These are phyloP conservation scores for Nadsonia commutata DNA, from an alignment of 1,139 yeast species.

Conservation along the genomic window DNA sequence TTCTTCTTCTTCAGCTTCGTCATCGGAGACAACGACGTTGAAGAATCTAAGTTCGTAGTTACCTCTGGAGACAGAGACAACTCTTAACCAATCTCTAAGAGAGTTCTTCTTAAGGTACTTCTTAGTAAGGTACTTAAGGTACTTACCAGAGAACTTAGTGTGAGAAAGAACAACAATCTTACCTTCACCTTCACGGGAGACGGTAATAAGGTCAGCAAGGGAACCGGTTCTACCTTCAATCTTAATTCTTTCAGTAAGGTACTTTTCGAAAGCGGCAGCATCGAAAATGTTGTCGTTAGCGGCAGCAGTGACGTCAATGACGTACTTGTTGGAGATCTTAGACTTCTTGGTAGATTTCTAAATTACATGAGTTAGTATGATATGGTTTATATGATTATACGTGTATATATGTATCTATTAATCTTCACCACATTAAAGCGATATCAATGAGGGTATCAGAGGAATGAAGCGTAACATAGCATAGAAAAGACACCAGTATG, in stretches of 20 bases:
- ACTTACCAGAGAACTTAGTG: slow-evolving; percentile 98
- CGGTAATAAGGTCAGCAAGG: slow-evolving; percentile 90
- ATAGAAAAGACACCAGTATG: no score
- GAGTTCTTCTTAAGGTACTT: slow-evolving; percentile 99
- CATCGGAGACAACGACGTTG: slow-evolving; percentile 97
- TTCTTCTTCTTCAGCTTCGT: no score
- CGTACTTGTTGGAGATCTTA: slow-evolving; percentile 61
- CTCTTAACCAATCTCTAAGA: slow-evolving; percentile 97
- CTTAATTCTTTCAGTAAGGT: slow-evolving; percentile 98
- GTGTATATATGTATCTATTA: no score
- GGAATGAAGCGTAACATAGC: no score
- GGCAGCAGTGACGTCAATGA: slow-evolving; percentile 91
- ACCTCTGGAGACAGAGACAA: slow-evolving; percentile 91
- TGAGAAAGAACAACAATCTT: slow-evolving; percentile 77
- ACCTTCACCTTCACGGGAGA: slow-evolving; percentile 71
- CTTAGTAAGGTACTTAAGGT: slow-evolving; percentile 98
- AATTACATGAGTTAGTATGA: slow-evolving; percentile 9
- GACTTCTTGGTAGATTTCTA: no score
- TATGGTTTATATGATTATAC: no score
- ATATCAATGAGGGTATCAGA: no score
- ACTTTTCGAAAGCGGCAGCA: slow-evolving; percentile 95
- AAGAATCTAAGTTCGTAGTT: slow-evolving; percentile 97
- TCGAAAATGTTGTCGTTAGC: slow-evolving; percentile 88
- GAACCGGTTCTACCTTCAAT: slow-evolving; percentile 93
- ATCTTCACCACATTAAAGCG: no score